Base-by-base conservation (phyloP, 1,284 basidiomycete genomes). In the Apiotrichum brassicae region DNA sequence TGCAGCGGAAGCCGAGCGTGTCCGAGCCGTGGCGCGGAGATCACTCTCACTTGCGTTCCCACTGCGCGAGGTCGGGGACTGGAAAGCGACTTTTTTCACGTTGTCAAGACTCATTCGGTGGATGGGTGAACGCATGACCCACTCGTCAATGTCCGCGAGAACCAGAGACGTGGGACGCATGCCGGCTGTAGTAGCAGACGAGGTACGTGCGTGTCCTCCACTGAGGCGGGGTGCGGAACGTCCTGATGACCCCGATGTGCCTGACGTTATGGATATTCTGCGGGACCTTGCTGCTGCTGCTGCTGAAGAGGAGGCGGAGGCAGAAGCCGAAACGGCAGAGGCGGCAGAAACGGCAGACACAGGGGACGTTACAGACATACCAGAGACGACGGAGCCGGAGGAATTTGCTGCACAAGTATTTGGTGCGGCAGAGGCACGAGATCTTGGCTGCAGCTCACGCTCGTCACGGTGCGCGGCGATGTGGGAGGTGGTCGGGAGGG, bases 11-110 rank as follows among this genome's bases (percentile, higher is more conserved):
- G 40, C 20, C 24, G 48, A 41, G 22, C 45, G 34, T 30, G 34
- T n/a, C n/a, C n/a, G n/a, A n/a, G n/a, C 25, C 18, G 26, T 11
- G 9, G 22, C 19, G 6, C 49, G 53, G 19, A 55, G 39, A 30
- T 55, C 53, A 4, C 26, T 48, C 19, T 55, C 53, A 24, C 51
- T 49, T 11, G 39, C 43, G 25, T 50, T 30, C 25, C 4, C 30
- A 3, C 18, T 23, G 4, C 46, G 18, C 8, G 33, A 34, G 13
- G 26, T 25, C 6, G 51, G 48, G 20, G 41, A 45, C 38, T 50
- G 54, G 46, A 56, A 56, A 22, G 38, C 38, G 34, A 56, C 54
- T 41, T 53, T 53, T 35, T 56, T 56, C 30, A 56, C 51, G 20
- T 53, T 53, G 44, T 56, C 54, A 14, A 46, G 14, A 36, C 52